Percentiles rank a stretch among this genome's conserved stretches.
phyloP scores from a whole-genome alignment of 2,329 filamentous ascomycete species.

The Emmonsia crescens region DNA sequence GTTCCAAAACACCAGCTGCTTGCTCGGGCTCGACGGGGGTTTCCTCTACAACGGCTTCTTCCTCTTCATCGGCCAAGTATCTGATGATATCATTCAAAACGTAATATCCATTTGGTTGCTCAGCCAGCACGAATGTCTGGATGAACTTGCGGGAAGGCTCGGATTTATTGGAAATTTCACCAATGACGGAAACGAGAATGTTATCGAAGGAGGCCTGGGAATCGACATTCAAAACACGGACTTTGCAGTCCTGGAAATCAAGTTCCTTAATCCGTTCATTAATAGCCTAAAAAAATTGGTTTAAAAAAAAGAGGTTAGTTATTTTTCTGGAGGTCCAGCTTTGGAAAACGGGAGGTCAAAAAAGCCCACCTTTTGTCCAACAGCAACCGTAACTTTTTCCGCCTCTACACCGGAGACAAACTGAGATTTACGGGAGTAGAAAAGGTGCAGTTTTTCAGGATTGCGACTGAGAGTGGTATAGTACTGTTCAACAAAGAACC shows the following conservation, averaged over 20 bases:
- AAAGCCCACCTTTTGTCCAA: constrained; percentile 68
- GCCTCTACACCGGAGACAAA: constrained; percentile 89
- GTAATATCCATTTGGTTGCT: constrained; percentile 94
- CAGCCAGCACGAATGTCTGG: constrained; percentile 93
- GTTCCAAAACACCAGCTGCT: constrained; percentile 24
- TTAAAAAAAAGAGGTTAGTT: not conserved
- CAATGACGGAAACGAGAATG: constrained; percentile 96
- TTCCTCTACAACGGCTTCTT: constrained; percentile 42
- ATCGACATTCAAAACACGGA: constrained; percentile 95
- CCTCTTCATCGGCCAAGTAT: constrained; percentile 74
- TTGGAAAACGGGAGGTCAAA: not conserved
- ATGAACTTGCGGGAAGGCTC: constrained; percentile 90
- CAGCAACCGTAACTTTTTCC: constrained; percentile 72
- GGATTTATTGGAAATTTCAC: constrained; percentile 90
- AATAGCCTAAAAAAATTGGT: constrained; percentile 58
- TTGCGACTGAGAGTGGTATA: constrained; percentile 94
- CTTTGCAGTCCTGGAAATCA: constrained; percentile 95
- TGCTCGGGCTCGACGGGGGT: constrained; percentile 33
- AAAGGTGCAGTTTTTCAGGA: constrained; percentile 87
- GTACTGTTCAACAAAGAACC: constrained; percentile 99
- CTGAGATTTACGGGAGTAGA: constrained; percentile 93
- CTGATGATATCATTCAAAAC: constrained; percentile 97
- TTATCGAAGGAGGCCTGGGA: constrained; percentile 85
- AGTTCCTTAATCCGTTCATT: constrained; percentile 88
- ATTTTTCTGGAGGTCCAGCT: not conserved